Base-by-base conservation (phyloP, 768 basidiomycete genomes). In the Tephrocybe sp. region DNA sequence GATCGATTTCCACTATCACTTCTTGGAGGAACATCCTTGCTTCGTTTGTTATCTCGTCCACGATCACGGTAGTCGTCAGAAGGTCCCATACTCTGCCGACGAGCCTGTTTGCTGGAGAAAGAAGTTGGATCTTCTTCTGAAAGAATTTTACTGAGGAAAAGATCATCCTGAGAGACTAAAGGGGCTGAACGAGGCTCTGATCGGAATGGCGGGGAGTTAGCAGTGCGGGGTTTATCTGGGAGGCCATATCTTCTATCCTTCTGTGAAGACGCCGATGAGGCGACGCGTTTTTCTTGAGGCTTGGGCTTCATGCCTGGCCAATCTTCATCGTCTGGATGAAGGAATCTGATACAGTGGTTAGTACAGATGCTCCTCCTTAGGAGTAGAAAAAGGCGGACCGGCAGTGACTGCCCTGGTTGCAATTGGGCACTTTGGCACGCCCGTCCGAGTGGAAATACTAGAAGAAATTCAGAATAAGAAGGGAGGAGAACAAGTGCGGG, bases 391-490 rank as follows among this genome's bases (percentile, higher is more conserved):
- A n/a, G 21, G 21, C 74, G 46, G 55, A 78, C 80, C 80, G 76
- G 62, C 80, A 82, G 30, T 61, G 67, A 35, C 65, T 66, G 24
- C 80, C 80, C 53, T 80, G 72, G 28, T 60, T 69, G 53, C 80
- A 82, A 24, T 63, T 64, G 7, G 75, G 74, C 47, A 67, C 68
- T 40, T 77, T 61, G 2, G 71, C 63, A 19, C 60, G 63, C 12
- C 79, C 80, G 34, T 62, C 58, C 44, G 67, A 67, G 51, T 79
- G 75, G 43, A 75, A 82, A 60, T 82, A 71, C 80, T 81, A 16
- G 9, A 12, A 4, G 7, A 28, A 38, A 28, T 13, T 35, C 16
- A 39, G 24, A 30, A 42, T 6, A n/a, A 6, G 15, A 42, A 38
- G 24, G 8, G 25, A 16, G 25, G 26, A 34, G 9, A 51, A n/a